A percentile compares a stretch with the other conserved stretches of the same genome.
Evolutionary conservation across 1,284 basidiomycete genomes (phyloP).

Genomic region (Sanghuangporus sanghuang): DNA sequence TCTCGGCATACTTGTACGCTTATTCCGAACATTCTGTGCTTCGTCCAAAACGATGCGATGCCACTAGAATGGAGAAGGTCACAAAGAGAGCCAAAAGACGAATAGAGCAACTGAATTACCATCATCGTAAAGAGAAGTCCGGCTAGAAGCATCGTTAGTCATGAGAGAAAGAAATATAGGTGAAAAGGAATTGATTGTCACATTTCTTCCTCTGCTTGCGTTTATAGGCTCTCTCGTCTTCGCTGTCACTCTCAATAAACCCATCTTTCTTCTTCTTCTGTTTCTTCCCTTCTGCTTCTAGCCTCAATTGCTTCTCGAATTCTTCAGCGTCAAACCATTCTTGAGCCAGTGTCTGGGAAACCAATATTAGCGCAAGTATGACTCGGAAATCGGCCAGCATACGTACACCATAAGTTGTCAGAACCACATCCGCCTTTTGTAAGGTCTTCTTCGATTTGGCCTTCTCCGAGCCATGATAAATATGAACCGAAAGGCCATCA

Average conservation of each 20-base stretch:
- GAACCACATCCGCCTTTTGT: constrained; percentile 46
- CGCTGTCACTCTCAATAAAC: constrained; percentile 39
- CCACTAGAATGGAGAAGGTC: constrained; percentile 30
- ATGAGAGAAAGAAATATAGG: constrained; percentile 21
- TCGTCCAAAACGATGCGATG: constrained; percentile 52
- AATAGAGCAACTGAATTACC: neutral
- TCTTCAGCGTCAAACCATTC: constrained; percentile 54
- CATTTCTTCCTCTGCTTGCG: constrained; percentile 31
- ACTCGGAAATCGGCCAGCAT: neutral
- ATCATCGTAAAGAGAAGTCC: neutral
- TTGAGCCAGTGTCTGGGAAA: constrained; percentile 42
- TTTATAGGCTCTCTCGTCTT: constrained; percentile 26
- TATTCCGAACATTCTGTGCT: constrained; percentile 50
- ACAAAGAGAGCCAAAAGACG: neutral
- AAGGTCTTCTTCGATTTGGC: constrained; percentile 38
- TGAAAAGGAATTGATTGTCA: constrained; percentile 22
- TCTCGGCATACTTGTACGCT: constrained; percentile 37
- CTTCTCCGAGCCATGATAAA: constrained; percentile 55
- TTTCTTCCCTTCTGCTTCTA: constrained; percentile 23
- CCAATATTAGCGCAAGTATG: neutral
- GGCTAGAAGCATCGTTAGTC: constrained; percentile 1
- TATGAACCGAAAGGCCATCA: constrained; percentile 36
- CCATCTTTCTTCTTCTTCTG: constrained; percentile 32
- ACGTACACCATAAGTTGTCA: constrained; percentile 51
- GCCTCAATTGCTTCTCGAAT: constrained; percentile 37